Conservation (phyloP, 2,329 filamentous ascomycete genomes). For the Fusarium anthophilum region DNA sequence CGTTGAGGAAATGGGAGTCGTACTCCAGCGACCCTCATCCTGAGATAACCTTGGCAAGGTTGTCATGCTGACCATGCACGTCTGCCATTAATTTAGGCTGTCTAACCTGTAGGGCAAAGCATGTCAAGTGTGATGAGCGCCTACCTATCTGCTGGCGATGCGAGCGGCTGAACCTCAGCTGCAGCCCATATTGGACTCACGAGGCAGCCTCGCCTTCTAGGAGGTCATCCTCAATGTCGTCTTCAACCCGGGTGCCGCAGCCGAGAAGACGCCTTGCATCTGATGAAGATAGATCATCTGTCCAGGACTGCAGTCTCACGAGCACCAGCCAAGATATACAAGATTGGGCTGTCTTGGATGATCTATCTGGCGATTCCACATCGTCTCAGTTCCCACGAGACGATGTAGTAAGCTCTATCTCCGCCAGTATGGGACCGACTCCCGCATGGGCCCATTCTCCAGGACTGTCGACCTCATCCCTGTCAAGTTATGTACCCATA, state of each 20-base stretch:
- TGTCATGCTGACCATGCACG: not conserved
- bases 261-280: not conserved
- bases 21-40: not conserved
- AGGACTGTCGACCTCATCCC: not conserved
- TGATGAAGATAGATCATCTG: accelerated
- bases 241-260: not conserved
- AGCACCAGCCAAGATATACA: not conserved
- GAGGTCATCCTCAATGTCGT: not conserved
- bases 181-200: not conserved
- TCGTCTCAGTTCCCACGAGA: not conserved
- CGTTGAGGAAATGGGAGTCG: not conserved
- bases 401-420: too few species aligned
- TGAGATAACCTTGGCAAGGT: not conserved
- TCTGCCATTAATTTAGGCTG: not conserved
- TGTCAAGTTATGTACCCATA: not conserved
- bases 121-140: not conserved
- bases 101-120: not conserved
- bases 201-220: not conserved
- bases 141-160: not conserved
- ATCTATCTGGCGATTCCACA: not conserved
- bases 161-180: not conserved
- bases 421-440: too few species aligned
- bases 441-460: not conserved
- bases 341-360: not conserved
- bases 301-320: not conserved